Conservation (phyloP, 2,329 filamentous ascomycete species). For the Aspergillus pseudoviridinutans region DNA sequence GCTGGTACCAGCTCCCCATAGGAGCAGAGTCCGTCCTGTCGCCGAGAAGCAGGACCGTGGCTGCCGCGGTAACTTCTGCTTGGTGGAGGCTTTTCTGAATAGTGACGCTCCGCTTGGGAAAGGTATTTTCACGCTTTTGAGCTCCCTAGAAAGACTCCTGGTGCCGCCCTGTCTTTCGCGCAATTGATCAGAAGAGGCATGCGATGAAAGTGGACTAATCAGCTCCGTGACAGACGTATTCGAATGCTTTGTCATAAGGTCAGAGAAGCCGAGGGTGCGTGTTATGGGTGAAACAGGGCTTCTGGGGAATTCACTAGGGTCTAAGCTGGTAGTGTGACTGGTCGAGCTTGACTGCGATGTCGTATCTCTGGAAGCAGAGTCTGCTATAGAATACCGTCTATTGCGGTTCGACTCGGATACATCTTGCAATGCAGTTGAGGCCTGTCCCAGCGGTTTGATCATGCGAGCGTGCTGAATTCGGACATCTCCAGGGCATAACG, state of each 20-base stretch:
- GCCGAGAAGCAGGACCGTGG: slow-evolving; percentile 30
- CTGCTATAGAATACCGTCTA: slow-evolving; percentile 13
- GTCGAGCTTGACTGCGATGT: slow-evolving; percentile 20
- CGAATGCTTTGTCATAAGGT: slow-evolving; percentile 11
- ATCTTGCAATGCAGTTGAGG: slow-evolving; percentile 18
- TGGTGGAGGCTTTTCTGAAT: slow-evolving; percentile 19
- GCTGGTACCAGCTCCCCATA: slow-evolving; percentile 18
- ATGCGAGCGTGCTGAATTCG: slow-evolving; percentile 32
- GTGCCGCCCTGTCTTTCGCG: slow-evolving; percentile 13
- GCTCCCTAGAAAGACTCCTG: slow-evolving; percentile 15
- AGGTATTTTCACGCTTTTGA: slow-evolving; percentile 17
- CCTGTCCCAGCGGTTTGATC: slow-evolving; percentile 29
- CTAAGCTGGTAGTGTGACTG: slow-evolving; percentile 20
- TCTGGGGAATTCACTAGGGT: slow-evolving; percentile 10
- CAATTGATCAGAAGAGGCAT: slow-evolving; percentile 4
- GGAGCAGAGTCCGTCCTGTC: slow-evolving; percentile 16
- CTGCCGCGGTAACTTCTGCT: slow-evolving; percentile 25
- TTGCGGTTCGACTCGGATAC: slow-evolving; percentile 13
- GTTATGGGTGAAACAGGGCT: slow-evolving; percentile 13
- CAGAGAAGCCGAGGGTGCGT: slow-evolving; percentile 9
- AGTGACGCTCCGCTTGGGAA: slow-evolving; percentile 13
- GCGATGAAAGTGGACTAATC: slow-evolving; percentile 5
- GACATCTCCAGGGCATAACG: slow-evolving; percentile 26
- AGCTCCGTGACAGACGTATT: slow-evolving; percentile 10
- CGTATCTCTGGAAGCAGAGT: slow-evolving; percentile 15